These are phyloP conservation scores for Neoboletus subvelutipes DNA, from an alignment of 768 basidiomycete genomes.

Conservation along the genomic window DNA sequence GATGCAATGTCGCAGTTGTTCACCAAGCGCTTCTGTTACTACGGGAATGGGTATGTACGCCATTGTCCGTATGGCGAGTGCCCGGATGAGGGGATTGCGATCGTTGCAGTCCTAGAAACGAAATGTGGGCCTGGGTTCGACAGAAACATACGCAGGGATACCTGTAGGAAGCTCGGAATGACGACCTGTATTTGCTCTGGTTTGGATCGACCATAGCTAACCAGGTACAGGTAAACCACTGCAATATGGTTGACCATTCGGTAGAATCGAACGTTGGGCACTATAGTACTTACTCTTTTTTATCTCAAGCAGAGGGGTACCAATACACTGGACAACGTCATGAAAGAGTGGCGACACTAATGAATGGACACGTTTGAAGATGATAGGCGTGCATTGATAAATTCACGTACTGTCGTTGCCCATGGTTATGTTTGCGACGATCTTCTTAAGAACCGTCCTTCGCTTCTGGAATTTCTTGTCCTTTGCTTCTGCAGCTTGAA, in stretches of 20 bases:
- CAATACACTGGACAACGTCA: constrained; percentile 93
- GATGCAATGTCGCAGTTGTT: constrained; percentile 88
- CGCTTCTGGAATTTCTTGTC: constrained; percentile 96
- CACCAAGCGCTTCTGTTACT: constrained; percentile 81
- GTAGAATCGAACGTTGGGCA: background rate
- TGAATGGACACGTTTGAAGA: constrained; percentile 19
- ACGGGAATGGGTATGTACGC: constrained; percentile 94
- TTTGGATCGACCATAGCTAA: constrained; percentile 93
- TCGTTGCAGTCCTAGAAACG: constrained; percentile 84
- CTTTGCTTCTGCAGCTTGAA: constrained; percentile 88
- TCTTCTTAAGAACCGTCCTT: constrained; percentile 94
- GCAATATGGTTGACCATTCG: constrained; percentile 2
- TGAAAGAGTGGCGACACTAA: constrained; percentile 91
- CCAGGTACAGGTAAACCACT: constrained; percentile 98
- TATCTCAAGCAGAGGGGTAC: constrained; percentile 94
- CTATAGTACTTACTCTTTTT: constrained; percentile 85
- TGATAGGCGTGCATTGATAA: constrained; percentile 8
- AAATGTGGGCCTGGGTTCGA: constrained; percentile 15
- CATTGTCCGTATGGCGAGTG: constrained; percentile 97
- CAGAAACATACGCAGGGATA: constrained; percentile 32
- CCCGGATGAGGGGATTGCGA: constrained; percentile 94
- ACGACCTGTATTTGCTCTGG: constrained; percentile 93
- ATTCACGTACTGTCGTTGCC: constrained; percentile 90
- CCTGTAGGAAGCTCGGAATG: constrained; percentile 88
- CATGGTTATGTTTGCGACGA: constrained; percentile 99